Conservation (phyloP, 1,284 basidiomycete species). For the Irpex sp. region DNA sequence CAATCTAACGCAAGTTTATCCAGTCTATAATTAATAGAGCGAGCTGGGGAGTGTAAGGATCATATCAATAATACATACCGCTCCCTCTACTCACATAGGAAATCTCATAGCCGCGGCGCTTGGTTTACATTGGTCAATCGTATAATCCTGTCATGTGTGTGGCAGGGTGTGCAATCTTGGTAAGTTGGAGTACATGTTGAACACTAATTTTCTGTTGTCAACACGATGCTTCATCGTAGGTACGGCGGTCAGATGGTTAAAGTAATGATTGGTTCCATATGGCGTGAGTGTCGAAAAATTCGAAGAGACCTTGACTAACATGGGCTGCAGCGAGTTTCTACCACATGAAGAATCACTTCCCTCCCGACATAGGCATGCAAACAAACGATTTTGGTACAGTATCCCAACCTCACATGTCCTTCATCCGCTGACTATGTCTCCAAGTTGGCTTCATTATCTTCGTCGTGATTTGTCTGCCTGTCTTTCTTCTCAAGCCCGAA, state of each 20-base stretch:
- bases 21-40: constrained; percentile 27
- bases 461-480: constrained; percentile 23
- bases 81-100: not conserved
- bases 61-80: not conserved
- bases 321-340: constrained; percentile 28
- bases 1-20: not conserved
- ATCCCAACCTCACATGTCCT: not conserved
- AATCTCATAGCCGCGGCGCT: constrained; percentile 20
- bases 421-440: not conserved
- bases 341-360: constrained; percentile 28
- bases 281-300: constrained; percentile 23
- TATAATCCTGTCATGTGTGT: constrained; percentile 29
- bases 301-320: not conserved
- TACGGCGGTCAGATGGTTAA: constrained; percentile 32
- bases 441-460: constrained; percentile 27
- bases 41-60: constrained; percentile 27
- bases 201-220: not conserved
- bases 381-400: constrained; percentile 30
- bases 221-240: constrained; percentile 12
- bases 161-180: constrained; percentile 26
- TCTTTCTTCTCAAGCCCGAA: constrained; percentile 23
- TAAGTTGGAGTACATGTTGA: not conserved
- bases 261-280: constrained; percentile 31
- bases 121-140: constrained; percentile 27
- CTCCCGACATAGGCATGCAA: constrained; percentile 24